A percentile compares a stretch with the other conserved stretches of the same genome.
phyloP scores from a whole-genome alignment of 202 grass and related monocot species.

The Setaria italica region DNA sequence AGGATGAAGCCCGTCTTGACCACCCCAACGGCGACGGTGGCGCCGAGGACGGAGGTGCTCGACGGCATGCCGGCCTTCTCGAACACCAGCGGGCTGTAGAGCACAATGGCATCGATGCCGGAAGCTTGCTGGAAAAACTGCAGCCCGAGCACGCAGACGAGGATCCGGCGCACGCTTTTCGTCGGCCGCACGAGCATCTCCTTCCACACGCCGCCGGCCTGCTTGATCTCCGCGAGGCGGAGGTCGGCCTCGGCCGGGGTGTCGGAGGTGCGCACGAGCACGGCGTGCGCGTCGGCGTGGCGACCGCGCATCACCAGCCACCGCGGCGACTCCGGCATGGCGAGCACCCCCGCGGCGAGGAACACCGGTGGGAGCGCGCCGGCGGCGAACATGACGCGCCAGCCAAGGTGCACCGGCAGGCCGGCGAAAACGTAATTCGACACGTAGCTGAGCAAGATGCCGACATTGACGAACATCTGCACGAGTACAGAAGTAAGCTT shows the following conservation, averaged over 20 bases:
- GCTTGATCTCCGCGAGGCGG: constrained; percentile 59
- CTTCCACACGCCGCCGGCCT: constrained; percentile 31
- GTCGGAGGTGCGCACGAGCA: constrained; percentile 43
- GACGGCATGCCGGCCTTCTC: constrained; percentile 54
- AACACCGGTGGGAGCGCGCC: constrained; percentile 36
- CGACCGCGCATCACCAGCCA: constrained; percentile 67
- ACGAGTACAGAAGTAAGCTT: background rate
- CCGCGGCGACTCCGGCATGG: constrained; percentile 66
- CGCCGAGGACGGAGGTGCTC: constrained; percentile 37
- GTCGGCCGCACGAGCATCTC: constrained; percentile 53
- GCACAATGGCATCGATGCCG: constrained; percentile 58
- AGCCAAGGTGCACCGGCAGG: constrained; percentile 49
- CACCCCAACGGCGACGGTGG: constrained; percentile 61
- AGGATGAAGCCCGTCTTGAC: constrained; percentile 62
- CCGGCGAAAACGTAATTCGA: constrained; percentile 56
- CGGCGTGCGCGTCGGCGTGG: constrained; percentile 40
- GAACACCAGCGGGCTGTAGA: constrained; percentile 61
- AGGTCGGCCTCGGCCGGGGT: constrained; percentile 43
- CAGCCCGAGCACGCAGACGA: constrained; percentile 41
- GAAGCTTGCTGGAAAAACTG: constrained; percentile 74
- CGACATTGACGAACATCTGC: constrained; percentile 45
- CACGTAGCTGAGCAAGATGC: constrained; percentile 64
- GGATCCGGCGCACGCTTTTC: constrained; percentile 50
- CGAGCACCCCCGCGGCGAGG: constrained; percentile 46
- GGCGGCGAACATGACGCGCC: constrained; percentile 60